Conservation (phyloP, 495 filamentous ascomycete species). For the Aspergillus campestris region DNA sequence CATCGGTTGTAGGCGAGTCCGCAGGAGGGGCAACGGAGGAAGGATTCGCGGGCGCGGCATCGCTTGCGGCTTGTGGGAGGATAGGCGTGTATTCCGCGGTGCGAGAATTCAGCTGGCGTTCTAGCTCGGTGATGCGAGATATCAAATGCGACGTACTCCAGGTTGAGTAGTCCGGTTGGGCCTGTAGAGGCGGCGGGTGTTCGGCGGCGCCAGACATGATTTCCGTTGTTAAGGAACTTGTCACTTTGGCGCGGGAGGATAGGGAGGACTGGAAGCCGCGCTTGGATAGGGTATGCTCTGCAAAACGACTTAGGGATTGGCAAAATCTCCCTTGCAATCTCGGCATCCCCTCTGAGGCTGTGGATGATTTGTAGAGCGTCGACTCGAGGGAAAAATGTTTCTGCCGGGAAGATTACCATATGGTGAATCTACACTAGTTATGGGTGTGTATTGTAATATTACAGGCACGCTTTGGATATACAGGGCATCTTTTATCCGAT, state of each 20-base stretch:
- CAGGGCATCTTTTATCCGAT: too few relatives aligned
- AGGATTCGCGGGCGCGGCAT: slow-evolving; percentile 11
- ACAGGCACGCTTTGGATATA: slow-evolving; percentile 5
- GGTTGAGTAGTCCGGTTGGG: slow-evolving; percentile 37
- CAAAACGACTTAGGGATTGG: background rate
- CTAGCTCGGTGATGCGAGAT: slow-evolving; percentile 54
- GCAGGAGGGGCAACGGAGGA: slow-evolving; percentile 1
- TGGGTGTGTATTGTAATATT: slow-evolving; percentile 4
- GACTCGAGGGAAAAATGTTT: background rate
- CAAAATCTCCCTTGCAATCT: slow-evolving; percentile 6
- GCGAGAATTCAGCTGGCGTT: slow-evolving; percentile 47
- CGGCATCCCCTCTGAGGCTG: slow-evolving; percentile 13
- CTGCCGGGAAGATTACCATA: slow-evolving; percentile 1
- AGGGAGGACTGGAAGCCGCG: background rate
- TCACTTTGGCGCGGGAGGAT: background rate
- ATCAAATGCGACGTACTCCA: slow-evolving; percentile 64
- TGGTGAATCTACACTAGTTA: background rate
- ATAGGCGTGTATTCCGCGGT: slow-evolving; percentile 23
- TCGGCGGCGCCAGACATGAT: slow-evolving; percentile 2
- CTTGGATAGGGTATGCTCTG: background rate
- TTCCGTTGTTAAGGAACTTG: background rate
- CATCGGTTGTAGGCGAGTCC: slow-evolving; percentile 3
- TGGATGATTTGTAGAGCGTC: background rate
- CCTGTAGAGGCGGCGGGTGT: background rate
- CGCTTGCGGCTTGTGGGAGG: too few relatives aligned